A percentile compares a stretch with the other conserved stretches of the same genome.
These are phyloP conservation scores for Chenopodium album DNA, from an alignment of 148 eudicot genomes.

Conservation along the genomic window DNA sequence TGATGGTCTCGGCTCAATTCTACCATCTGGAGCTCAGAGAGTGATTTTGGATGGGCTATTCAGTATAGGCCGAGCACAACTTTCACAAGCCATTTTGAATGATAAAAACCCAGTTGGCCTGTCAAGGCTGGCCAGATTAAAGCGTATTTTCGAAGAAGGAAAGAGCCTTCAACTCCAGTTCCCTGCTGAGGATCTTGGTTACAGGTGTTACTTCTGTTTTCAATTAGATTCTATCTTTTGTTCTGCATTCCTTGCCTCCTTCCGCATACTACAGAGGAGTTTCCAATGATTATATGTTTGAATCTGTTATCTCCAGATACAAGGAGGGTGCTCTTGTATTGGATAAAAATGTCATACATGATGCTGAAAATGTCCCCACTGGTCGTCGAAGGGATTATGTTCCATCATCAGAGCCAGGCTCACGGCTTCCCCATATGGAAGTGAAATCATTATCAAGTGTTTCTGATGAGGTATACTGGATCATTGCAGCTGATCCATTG, in stretches of 20 bases:
- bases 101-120: constrained; percentile 88
- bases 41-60: constrained; percentile 74
- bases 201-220: constrained; percentile 49
- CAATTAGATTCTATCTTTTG: not conserved
- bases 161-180: constrained; percentile 97
- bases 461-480: constrained; percentile 46
- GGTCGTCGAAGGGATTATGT: constrained; percentile 83
- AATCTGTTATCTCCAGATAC: constrained; percentile 45
- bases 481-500: not conserved
- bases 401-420: constrained; percentile 82
- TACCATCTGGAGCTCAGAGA: constrained; percentile 71
- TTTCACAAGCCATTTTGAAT: constrained; percentile 66
- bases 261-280: not conserved
- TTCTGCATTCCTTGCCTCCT: not conserved
- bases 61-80: constrained; percentile 83
- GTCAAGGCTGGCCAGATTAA: constrained; percentile 72
- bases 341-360: constrained; percentile 29
- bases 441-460: constrained; percentile 40
- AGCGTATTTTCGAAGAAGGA: constrained; percentile 85
- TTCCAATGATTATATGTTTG: not conserved
- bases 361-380: constrained; percentile 48
- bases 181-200: constrained; percentile 99
- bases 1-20: constrained; percentile 56
- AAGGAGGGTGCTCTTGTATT: constrained; percentile 64
- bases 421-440: constrained; percentile 88